Evolutionary conservation across 164 flowering plant genomes (phyloP), one percentile per base, ranked within the genome.

Genomic region (Warburgia ugandensis): DNA sequence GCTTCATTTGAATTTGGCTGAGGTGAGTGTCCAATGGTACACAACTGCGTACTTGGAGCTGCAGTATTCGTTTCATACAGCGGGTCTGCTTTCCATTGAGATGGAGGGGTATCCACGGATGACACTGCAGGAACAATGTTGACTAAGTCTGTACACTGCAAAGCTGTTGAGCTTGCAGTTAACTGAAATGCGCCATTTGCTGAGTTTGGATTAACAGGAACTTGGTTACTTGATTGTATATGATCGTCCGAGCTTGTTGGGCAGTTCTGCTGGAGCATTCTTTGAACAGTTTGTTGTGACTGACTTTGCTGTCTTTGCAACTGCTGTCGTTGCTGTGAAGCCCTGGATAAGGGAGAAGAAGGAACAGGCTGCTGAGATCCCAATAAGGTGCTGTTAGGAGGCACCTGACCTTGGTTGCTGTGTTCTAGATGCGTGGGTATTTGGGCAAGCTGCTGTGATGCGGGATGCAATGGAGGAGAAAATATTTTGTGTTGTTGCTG

Each of bases 1-100:
- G 50, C 55, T 53, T 52, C 45, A 43, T 40, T 41, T 52, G 67
- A 43, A 45, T 33, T 54, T 47, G 36, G 57, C 49, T 21, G 67
- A 41, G 64, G 54, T 35, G 60, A 20, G 49, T 75, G 68, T 38
- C 73, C 54, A 12, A 58, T 23, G 5, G 77, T 35, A 48, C 75
- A 62, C 55, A 67, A 58, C 40, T 68, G 76, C 42, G 64, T 23
- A 13, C 59, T 47, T 29, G 74, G 43, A 61, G 62, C 66, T 20
- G 69, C 42, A 8, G 60, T 37, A 37, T 41, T 58, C 25, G 76
- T 41, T 56, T 77, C 83, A 65, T 62, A 62, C 29, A 60, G n/a
- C 23, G 67, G 63, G 35, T 82, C 88, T 10, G 75, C 36, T 54
- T 74, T 73, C 79, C 73, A 68, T 44, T 63, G 85, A 54, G 52